Evolutionary conservation across 768 basidiomycete genomes (phyloP).

Genomic region (Clavulina sp.): DNA sequence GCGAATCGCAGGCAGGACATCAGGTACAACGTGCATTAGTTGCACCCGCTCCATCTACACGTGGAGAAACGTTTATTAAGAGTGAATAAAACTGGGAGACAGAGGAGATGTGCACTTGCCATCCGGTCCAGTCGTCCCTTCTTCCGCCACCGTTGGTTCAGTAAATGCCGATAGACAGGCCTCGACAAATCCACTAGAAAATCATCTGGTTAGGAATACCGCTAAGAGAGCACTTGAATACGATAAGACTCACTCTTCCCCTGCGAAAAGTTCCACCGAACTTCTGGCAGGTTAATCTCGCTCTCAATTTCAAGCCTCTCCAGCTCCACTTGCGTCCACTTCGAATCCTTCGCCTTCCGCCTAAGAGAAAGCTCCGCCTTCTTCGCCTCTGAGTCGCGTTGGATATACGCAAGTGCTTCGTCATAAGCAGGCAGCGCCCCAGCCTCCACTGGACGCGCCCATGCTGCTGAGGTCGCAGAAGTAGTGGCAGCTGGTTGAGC

Average conservation of each 20-base stretch:
- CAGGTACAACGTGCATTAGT: constrained; percentile 84
- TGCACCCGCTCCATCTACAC: constrained; percentile 79
- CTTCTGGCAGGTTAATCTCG: constrained; percentile 66
- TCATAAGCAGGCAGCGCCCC: constrained; percentile 35
- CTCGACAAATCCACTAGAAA: constrained; percentile 23
- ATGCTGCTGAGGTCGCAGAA: background rate
- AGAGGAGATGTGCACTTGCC: constrained; percentile 27
- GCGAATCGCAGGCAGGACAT: constrained; percentile 52
- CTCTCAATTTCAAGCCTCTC: constrained; percentile 60
- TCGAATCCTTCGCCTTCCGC: constrained; percentile 22
- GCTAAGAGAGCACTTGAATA: background rate
- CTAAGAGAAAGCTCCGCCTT: constrained; percentile 17
- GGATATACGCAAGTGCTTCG: constrained; percentile 56
- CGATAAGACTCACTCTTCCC: constrained; percentile 41
- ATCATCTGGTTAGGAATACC: background rate
- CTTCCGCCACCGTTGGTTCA: constrained; percentile 72
- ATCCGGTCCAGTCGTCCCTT: constrained; percentile 71
- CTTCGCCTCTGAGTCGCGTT: constrained; percentile 34
- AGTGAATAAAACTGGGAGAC: background rate
- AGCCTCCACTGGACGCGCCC: constrained; percentile 3
- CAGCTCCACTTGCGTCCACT: constrained; percentile 12
- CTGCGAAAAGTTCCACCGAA: constrained; percentile 60
- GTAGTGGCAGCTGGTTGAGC: too few relatives aligned
- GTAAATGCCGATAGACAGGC: constrained; percentile 55
- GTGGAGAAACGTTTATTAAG: background rate